Percentiles rank a stretch among this genome's conserved stretches.
Evolutionary conservation across 164 flowering plant species (phyloP).

Genomic region (Aristolochia fimbriata): DNA sequence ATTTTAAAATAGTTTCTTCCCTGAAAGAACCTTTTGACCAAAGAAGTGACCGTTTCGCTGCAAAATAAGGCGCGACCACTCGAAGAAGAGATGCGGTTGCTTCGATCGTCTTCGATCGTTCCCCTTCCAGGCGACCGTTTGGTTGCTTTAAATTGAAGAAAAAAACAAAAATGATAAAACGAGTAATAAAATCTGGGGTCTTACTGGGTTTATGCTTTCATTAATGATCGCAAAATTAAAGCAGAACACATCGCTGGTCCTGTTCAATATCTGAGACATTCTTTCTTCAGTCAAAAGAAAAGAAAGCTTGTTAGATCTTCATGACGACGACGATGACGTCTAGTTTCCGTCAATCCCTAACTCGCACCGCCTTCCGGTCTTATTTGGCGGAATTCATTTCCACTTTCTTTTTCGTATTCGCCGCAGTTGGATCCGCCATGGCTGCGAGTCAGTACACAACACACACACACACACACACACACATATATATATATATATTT

Average conservation of each 20-base stretch:
- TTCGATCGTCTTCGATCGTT: background rate
- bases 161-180: no score
- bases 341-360: slow-evolving; percentile 24
- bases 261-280: background rate
- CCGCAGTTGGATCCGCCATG: slow-evolving; percentile 56
- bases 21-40: no score
- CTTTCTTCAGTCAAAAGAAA: slow-evolving; percentile 8
- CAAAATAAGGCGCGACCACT: background rate
- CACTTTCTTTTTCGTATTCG: slow-evolving; percentile 64
- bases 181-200: no score
- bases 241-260: background rate
- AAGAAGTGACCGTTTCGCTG: no score
- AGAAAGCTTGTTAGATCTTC: no score
- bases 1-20: no score
- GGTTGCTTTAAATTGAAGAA: background rate
- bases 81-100: no score
- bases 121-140: background rate
- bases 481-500: no score
- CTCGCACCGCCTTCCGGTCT: slow-evolving; percentile 40
- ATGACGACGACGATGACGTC: slow-evolving; percentile 6
- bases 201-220: no score
- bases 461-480: no score
- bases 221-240: no score
- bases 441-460: slow-evolving; percentile 42
- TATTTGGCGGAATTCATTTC: slow-evolving; percentile 83